Percentiles rank a stretch among this genome's conserved stretches.
Evolutionary conservation across 2,329 filamentous ascomycete genomes (phyloP).

Genomic region (Volutella citrinella): DNA sequence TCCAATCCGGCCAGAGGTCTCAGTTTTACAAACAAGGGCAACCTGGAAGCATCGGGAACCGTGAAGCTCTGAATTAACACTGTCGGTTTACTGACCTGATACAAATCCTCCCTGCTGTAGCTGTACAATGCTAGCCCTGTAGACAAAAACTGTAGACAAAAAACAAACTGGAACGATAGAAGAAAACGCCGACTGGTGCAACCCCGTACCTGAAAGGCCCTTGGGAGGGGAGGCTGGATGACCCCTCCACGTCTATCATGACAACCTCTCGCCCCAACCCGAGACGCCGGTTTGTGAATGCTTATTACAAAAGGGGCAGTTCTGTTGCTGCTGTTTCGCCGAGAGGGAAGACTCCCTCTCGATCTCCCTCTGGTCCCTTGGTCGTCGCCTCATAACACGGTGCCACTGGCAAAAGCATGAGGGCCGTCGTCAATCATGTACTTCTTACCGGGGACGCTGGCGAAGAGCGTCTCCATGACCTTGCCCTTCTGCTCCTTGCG

Average conservation of each 20-base stretch:
- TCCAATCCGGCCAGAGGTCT: no score
- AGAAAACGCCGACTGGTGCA: constrained; percentile 7
- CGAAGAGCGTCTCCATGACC: constrained; percentile 77
- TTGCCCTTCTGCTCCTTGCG: constrained; percentile 78
- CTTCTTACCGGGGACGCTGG: constrained; percentile 36
- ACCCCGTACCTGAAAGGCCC: constrained; percentile 7
- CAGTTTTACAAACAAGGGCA: no score
- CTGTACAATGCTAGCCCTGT: no score
- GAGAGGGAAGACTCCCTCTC: no score
- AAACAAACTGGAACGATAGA: no score
- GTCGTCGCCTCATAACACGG: constrained; percentile 7
- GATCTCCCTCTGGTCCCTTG: background rate
- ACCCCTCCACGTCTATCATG: constrained; percentile 9
- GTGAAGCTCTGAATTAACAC: no score
- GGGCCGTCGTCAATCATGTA: constrained; percentile 31
- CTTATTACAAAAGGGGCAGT: constrained; percentile 8
- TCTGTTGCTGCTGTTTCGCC: no score
- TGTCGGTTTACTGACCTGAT: no score
- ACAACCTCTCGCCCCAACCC: constrained; percentile 2
- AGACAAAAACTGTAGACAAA: no score
- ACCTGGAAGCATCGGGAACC: no score
- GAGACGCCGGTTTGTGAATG: constrained; percentile 6
- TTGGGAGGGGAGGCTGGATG: constrained; percentile 4
- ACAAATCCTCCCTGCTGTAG: no score
- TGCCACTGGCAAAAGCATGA: no score